Evolutionary conservation across 352 stramenopile species (phyloP).

Genomic region (Phytophthora macrochlamydospora): DNA sequence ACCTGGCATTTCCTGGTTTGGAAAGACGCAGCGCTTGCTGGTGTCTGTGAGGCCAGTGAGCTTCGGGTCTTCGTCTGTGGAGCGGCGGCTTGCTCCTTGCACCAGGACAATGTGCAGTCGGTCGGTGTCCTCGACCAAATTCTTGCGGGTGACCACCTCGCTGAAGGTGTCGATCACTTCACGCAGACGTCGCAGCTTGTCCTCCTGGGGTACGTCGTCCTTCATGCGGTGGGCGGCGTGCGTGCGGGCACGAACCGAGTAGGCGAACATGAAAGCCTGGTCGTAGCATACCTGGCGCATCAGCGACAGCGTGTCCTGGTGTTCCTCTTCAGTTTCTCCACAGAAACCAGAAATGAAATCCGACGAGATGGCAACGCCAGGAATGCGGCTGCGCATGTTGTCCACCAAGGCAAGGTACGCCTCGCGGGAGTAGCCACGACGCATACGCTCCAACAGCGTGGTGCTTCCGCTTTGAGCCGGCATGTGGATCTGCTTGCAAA

Average conservation of each 20-base stretch:
- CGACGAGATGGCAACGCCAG: slow-evolving; percentile 89
- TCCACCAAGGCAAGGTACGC: slow-evolving; percentile 97
- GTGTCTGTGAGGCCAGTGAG: slow-evolving; percentile 89
- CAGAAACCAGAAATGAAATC: slow-evolving; percentile 99
- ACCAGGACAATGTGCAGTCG: slow-evolving; percentile 96
- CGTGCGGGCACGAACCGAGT: slow-evolving; percentile 96
- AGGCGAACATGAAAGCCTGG: slow-evolving; percentile 99
- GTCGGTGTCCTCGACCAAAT: slow-evolving; percentile 90
- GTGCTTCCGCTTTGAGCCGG: slow-evolving; percentile 97
- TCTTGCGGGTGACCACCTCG: slow-evolving; percentile 91
- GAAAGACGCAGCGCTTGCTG: slow-evolving; percentile 91
- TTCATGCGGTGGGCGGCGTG: slow-evolving; percentile 95
- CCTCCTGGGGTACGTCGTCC: slow-evolving; percentile 94
- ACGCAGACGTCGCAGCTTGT: slow-evolving; percentile 95
- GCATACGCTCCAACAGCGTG: slow-evolving; percentile 91
- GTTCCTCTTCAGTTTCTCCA: slow-evolving; percentile 97
- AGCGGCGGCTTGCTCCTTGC: slow-evolving; percentile 91
- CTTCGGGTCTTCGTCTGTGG: slow-evolving; percentile 68
- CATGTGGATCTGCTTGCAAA: slow-evolving; percentile 98
- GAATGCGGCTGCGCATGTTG: slow-evolving; percentile 86
- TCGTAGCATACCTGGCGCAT: slow-evolving; percentile 92
- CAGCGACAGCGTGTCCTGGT: slow-evolving; percentile 92
- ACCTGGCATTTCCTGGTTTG: slow-evolving; percentile 54
- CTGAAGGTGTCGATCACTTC: slow-evolving; percentile 97
- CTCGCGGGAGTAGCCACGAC: slow-evolving; percentile 96